A percentile compares a stretch with the other conserved stretches of the same genome.
These are phyloP conservation scores for Dactylonectria estremocensis DNA, from an alignment of 2,329 filamentous ascomycete species.

Conservation along the genomic window DNA sequence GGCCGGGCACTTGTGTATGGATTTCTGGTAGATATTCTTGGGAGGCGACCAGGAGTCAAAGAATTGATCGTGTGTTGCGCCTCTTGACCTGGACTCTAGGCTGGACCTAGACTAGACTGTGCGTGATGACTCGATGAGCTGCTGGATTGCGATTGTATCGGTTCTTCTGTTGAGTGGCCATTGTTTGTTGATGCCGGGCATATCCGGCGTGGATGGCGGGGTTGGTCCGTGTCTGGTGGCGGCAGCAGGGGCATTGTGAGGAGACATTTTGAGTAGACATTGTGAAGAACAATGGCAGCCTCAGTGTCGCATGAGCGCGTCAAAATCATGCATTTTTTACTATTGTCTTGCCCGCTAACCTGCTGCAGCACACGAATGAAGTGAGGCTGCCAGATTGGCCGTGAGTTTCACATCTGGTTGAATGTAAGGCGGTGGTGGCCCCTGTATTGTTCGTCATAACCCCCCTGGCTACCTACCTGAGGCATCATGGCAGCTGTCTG, in stretches of 20 bases:
- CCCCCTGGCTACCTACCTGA: neutral
- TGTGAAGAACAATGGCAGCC: conserved; percentile 18
- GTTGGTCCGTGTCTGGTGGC: neutral
- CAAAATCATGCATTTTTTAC: neutral
- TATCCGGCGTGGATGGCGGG: conserved; percentile 20
- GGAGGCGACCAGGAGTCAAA: conserved; percentile 39
- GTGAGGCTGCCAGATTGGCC: neutral
- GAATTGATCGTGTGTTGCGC: conserved; percentile 40
- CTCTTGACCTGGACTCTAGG: conserved; percentile 28
- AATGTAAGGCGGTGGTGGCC: neutral
- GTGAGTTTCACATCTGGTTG: neutral
- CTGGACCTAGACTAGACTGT: neutral
- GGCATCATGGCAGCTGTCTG: conserved; percentile 21
- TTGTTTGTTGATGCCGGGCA: conserved; percentile 21
- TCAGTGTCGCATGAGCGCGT: conserved; percentile 1
- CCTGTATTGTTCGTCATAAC: conserved; percentile 18
- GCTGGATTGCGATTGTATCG: neutral
- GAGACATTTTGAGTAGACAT: neutral
- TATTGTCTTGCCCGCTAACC: neutral
- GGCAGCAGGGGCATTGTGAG: neutral
- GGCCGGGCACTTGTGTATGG: conserved; percentile 42
- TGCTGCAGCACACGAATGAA: neutral
- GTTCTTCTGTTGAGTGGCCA: conserved; percentile 10
- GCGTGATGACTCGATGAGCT: too few relatives aligned
- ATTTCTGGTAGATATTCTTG: conserved; percentile 48